These are phyloP conservation scores for Prillingera fragicola DNA, from an alignment of 1,284 basidiomycete genomes.

Conservation along the genomic window DNA sequence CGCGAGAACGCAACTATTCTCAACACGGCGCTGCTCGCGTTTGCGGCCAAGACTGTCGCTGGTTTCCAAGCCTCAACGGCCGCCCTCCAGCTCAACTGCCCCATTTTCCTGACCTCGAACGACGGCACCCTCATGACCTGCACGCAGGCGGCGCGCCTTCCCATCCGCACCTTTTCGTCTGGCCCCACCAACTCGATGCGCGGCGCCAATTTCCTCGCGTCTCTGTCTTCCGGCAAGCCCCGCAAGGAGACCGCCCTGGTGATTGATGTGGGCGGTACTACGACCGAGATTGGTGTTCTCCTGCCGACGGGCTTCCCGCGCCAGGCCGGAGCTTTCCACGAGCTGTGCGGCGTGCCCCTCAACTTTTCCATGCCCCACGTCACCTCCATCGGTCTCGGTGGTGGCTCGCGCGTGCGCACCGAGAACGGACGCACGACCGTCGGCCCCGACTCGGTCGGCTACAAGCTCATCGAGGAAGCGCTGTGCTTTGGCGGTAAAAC, in stretches of 20 bases:
- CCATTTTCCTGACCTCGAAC: constrained; percentile 56
- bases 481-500: constrained; percentile 54
- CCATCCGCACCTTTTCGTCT: constrained; percentile 59
- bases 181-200: constrained; percentile 61
- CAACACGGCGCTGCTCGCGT: constrained; percentile 57
- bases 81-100: constrained; percentile 52
- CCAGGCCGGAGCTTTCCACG: constrained; percentile 28
- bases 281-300: constrained; percentile 23
- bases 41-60: constrained; percentile 53
- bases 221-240: constrained; percentile 39
- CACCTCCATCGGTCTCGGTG: constrained; percentile 33
- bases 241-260: constrained; percentile 53
- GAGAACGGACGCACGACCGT: constrained; percentile 48
- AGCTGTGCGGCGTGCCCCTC: constrained; percentile 32
- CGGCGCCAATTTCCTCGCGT: constrained; percentile 56
- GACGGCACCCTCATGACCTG: constrained; percentile 58
- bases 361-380: constrained; percentile 39
- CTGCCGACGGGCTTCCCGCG: constrained; percentile 36
- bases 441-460: constrained; percentile 58
- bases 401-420: constrained; percentile 30
- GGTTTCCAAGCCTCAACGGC: constrained; percentile 55
- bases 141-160: constrained; percentile 54
- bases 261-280: constrained; percentile 58
- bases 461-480: constrained; percentile 52
- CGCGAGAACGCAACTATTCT: constrained; percentile 60